Evolutionary conservation across 768 basidiomycete species (phyloP), one percentile per base, ranked within the genome.

Genomic region (Plicaturopsis crispa): DNA sequence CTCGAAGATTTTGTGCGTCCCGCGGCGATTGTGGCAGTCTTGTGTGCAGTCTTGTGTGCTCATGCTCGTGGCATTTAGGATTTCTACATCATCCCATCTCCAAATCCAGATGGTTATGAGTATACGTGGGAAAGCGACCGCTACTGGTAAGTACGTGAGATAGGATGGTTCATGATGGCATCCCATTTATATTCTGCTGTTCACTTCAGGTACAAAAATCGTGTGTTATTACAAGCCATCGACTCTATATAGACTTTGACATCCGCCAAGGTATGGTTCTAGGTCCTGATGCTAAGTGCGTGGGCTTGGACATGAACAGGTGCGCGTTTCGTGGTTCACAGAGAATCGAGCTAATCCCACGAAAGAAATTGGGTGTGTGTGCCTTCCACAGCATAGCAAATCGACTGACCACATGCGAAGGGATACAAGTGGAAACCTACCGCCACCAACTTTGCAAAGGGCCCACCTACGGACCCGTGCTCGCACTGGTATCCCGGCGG

Each of bases 221-320:
- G 82, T 3, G 75, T 81, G 49, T 56, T 64, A n/a, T n/a, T n/a
- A n/a, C n/a, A n/a, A n/a, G n/a, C n/a, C n/a, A n/a, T n/a, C n/a
- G n/a, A n/a, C n/a, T n/a, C n/a, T n/a, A n/a, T n/a, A n/a, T n/a
- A n/a, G n/a, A n/a, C n/a, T n/a, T n/a, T n/a, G n/a, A n/a, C n/a
- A n/a, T n/a, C n/a, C n/a, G n/a, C n/a, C n/a, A n/a, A n/a, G n/a
- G n/a, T n/a, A n/a, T n/a, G n/a, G n/a, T n/a, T 7, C 48, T 76
- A 19, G 68, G 66, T 11, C 61, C 71, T 0, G 56, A 62, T 18
- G 55, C 63, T 13, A 67, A 69, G 33, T 86, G 84, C 48, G 46
- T 70, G 8, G 84, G 89, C 0, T 61, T 89, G 20, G 89, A 91
- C 53, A 79, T 87, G 72, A 88, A 89, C 54, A 63, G 84, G 72